phyloP scores from a whole-genome alignment of 495 filamentous ascomycete species.

The Staphylotrichum tortipilum region DNA sequence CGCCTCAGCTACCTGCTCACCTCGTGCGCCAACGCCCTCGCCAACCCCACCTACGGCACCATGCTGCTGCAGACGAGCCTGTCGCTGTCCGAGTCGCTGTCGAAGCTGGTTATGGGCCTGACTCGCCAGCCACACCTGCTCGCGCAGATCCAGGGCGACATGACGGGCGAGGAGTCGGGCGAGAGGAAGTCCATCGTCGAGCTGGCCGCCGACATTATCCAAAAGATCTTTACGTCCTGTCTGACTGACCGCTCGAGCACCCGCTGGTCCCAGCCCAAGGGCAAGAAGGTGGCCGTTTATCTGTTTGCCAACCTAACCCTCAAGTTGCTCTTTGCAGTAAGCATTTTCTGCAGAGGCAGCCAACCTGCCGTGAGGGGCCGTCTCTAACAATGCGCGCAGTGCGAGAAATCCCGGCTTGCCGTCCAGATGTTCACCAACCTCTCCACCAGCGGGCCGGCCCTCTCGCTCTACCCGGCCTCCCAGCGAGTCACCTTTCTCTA shows the following conservation, averaged over 20 bases:
- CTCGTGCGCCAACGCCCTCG: slow-evolving; percentile 75
- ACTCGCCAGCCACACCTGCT: slow-evolving; percentile 65
- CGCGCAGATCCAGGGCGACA: slow-evolving; percentile 44
- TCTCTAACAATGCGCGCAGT: slow-evolving; percentile 34
- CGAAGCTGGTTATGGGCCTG: slow-evolving; percentile 70
- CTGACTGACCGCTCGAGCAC: slow-evolving; percentile 69
- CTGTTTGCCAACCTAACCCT: slow-evolving; percentile 83
- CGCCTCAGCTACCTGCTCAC: slow-evolving; percentile 61
- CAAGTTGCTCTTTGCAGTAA: slow-evolving; percentile 77
- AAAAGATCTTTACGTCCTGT: slow-evolving; percentile 85
- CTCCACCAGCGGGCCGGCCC: slow-evolving; percentile 67
- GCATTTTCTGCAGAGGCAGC: neutral
- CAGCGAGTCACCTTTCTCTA: slow-evolving; percentile 89
- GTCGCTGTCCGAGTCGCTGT: slow-evolving; percentile 64
- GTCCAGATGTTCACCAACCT: slow-evolving; percentile 88
- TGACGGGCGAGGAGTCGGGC: slow-evolving; percentile 44
- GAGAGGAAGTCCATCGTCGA: slow-evolving; percentile 72
- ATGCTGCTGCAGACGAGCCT: slow-evolving; percentile 71
- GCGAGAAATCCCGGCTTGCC: slow-evolving; percentile 55
- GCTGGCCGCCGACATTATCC: slow-evolving; percentile 74
- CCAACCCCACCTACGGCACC: slow-evolving; percentile 66
- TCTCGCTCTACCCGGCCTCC: slow-evolving; percentile 71
- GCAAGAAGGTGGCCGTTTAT: slow-evolving; percentile 82
- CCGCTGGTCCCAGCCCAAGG: slow-evolving; percentile 53
- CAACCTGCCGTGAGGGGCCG: too few species aligned